phyloP scores from a whole-genome alignment of 176 grass and related monocot genomes.

The Carex littledalei region DNA sequence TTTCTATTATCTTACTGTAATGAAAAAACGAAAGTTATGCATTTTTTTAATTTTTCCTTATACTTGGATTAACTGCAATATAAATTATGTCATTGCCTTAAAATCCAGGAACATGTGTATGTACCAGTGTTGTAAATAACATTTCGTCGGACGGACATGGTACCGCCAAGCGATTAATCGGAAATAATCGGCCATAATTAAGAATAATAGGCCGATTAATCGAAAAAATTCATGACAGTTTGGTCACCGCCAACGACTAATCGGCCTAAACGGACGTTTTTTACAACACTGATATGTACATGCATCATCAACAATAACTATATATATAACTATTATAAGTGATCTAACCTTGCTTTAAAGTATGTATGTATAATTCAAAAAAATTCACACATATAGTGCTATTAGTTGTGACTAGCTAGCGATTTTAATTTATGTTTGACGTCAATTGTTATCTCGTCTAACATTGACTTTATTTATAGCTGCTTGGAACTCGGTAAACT shows the following conservation, averaged over 20 bases:
- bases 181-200: no score
- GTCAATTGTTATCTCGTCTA: background rate
- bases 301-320: background rate
- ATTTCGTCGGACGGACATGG: no score
- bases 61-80: background rate
- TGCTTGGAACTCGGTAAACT: background rate
- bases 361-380: no score
- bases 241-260: no score
- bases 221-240: no score
- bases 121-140: no score
- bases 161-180: no score
- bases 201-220: no score
- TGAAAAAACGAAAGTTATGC: background rate
- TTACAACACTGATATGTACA: background rate
- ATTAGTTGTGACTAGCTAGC: background rate
- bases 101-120: background rate
- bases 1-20: background rate
- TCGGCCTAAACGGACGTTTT: no score
- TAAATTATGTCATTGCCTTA: no score
- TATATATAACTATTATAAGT: background rate
- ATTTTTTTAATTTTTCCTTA: background rate
- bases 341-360: background rate
- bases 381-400: background rate
- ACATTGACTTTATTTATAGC: background rate
- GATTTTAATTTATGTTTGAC: background rate